Evolutionary conservation across 495 filamentous ascomycete species (phyloP).

Genomic region (Daldinia caldariorum): DNA sequence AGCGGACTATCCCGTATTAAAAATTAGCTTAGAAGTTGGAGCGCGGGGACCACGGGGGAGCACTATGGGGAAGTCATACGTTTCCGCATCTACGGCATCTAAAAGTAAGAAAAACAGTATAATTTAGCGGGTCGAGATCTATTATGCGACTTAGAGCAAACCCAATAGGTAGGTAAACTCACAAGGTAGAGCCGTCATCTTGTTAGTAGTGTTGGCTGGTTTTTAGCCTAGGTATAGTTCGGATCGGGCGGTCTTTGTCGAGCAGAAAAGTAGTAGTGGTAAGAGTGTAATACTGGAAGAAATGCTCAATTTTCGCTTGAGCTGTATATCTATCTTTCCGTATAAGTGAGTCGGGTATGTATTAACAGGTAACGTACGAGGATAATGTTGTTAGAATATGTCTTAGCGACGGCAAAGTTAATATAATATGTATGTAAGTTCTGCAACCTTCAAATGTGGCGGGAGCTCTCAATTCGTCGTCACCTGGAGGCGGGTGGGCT

Average conservation of each 20-base stretch:
- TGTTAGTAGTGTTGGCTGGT: conserved; percentile 21
- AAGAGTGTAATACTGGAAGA: conserved; percentile 1
- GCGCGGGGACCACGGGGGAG: not conserved
- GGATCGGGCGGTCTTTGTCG: not conserved
- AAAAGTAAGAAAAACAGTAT: conserved; percentile 25
- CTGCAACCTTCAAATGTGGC: conserved; percentile 53
- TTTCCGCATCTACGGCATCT: conserved; percentile 99
- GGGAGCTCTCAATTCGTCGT: conserved; percentile 37
- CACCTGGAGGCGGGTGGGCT: conserved; percentile 33
- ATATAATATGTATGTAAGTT: conserved; percentile 18
- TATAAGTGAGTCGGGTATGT: conserved; percentile 3
- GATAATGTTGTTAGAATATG: not conserved
- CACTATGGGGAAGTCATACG: conserved; percentile 61
- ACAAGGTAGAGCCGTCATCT: conserved; percentile 80
- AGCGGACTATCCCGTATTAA: conserved; percentile 72
- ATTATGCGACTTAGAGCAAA: not conserved
- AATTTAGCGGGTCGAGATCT: conserved; percentile 29
- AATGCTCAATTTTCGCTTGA: conserved; percentile 1
- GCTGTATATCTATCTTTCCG: conserved; percentile 6
- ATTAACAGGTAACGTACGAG: conserved; percentile 48
- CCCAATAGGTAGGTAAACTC: conserved; percentile 50
- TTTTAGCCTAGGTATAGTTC: conserved; percentile 2
- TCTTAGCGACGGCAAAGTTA: conserved; percentile 7
- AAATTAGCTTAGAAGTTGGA: conserved; percentile 15
- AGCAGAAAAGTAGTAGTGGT: not conserved